Evolutionary conservation across 139 green algal species (phyloP).

Genomic region (Pseudopediastrum boryanum): DNA sequence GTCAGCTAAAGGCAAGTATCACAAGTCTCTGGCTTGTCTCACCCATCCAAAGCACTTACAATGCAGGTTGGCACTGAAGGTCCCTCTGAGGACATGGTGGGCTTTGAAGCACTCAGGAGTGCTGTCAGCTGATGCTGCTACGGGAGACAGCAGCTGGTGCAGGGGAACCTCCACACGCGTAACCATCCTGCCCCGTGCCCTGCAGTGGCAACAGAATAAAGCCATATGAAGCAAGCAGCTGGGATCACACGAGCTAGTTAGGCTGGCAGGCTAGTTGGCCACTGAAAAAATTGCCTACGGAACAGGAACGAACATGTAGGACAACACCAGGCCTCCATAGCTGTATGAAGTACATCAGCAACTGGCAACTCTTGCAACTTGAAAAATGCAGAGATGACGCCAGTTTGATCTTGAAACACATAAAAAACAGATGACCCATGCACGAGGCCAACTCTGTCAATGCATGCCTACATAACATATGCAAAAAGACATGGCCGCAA

Average conservation of each 20-base stretch:
- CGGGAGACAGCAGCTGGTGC: constrained; percentile 12
- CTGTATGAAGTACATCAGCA: neutral
- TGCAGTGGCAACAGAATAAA: neutral
- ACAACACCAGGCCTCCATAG: neutral
- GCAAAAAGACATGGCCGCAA: too few species aligned
- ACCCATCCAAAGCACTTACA: constrained; percentile 15
- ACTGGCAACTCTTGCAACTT: too few species aligned
- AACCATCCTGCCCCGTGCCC: constrained; percentile 19
- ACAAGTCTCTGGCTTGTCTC: too few species aligned
- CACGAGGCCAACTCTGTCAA: too few species aligned
- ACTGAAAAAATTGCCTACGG: neutral
- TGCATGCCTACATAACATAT: too few species aligned
- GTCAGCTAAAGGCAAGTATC: too few species aligned
- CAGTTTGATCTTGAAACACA: too few species aligned
- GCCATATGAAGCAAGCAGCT: neutral
- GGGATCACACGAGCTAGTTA: neutral
- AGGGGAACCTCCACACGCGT: constrained; percentile 11
- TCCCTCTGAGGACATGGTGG: constrained; percentile 8
- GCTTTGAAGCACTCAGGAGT: neutral
- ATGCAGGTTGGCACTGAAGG: constrained; percentile 17
- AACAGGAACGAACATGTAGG: neutral
- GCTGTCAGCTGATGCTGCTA: constrained; percentile 5
- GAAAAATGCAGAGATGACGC: too few species aligned
- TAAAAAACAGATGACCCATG: too few species aligned
- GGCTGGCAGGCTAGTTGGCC: neutral